Base-by-base conservation (phyloP, 805 yeast species). In the Yamadazyma nakazawae region DNA sequence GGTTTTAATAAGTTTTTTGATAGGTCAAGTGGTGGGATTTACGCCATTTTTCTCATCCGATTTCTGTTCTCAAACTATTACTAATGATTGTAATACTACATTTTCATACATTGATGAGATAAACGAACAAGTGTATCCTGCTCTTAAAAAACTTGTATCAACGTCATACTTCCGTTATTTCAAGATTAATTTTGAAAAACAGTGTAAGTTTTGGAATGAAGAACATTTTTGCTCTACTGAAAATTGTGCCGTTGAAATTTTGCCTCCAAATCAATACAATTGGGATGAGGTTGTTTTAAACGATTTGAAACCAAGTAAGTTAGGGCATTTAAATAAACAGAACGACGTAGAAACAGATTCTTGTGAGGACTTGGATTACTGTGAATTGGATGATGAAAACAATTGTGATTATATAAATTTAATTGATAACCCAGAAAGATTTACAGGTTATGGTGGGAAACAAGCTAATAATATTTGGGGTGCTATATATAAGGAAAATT, bases 381-480 rank as follows among this genome's bases (percentile, higher is more conserved):
- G 88, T 59, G 87, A 83, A 60, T 67, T 83, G 34, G 88, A 82
- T 56, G 75, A 78, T 39, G 80, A 77, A 54, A 80, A 81, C 56
- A 78, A 82, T 50, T 82, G 90, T 45, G 97, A 89, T 1, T 84
- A 85, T 57, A 96, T 94, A 25, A 89, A 91, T 58, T 75, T 94
- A 47, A 74, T 84, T 17, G 88, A 86, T 45, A 95, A 95, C 60
- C 97, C 96, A 0, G 99, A 94, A 66, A 75, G 98, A 58, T 94
- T 88, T 69, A 95, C 99, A 0, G 99, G 99, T 0, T 94, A 94
- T 60, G 86, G 90, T 28, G 99, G 99, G 26, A 81, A 84, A 42
- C 96, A 94, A 59, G 88, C 97, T 18, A 81, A 84, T 54, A 89
- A 85, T 61, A 88, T 94, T 40, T 94, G 99, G 99, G 75, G 81